Evolutionary conservation across 2,329 filamentous ascomycete species (phyloP).

Genomic region (Cucurbitaria berberidis): DNA sequence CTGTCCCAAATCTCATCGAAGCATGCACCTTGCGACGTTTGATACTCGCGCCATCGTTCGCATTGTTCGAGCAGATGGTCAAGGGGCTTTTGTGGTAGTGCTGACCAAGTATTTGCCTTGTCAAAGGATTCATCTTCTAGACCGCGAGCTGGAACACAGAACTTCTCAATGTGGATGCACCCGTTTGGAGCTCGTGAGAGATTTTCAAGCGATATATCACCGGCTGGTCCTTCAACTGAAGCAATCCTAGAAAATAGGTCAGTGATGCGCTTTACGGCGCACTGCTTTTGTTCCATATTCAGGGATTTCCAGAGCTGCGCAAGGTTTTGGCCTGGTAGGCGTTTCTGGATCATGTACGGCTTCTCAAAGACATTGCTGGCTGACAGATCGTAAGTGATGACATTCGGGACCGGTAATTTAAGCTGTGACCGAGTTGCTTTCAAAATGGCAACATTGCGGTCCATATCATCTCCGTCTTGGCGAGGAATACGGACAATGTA

Average conservation of each 20-base stretch:
- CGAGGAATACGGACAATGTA: neutral
- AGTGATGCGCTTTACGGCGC: neutral
- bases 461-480: neutral
- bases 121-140: neutral
- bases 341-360: slow-evolving; percentile 16
- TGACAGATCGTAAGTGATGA: neutral
- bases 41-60: slow-evolving; percentile 8
- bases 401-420: slow-evolving; percentile 6
- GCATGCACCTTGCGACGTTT: neutral
- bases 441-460: slow-evolving; percentile 7
- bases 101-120: neutral
- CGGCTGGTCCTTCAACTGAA: neutral
- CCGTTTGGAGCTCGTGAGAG: neutral
- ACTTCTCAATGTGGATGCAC: slow-evolving; percentile 2
- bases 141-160: neutral
- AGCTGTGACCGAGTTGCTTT: neutral
- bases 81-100: neutral
- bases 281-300: slow-evolving; percentile 12
- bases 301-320: slow-evolving; percentile 1
- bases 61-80: slow-evolving; percentile 11
- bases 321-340: slow-evolving; percentile 14
- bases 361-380: neutral
- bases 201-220: slow-evolving; percentile 8
- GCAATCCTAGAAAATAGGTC: slow-evolving; percentile 2
- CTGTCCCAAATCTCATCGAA: slow-evolving; percentile 17